These are phyloP conservation scores for Ceratobasidium papillatum DNA, from an alignment of 1,284 basidiomycete species.

Conservation along the genomic window DNA sequence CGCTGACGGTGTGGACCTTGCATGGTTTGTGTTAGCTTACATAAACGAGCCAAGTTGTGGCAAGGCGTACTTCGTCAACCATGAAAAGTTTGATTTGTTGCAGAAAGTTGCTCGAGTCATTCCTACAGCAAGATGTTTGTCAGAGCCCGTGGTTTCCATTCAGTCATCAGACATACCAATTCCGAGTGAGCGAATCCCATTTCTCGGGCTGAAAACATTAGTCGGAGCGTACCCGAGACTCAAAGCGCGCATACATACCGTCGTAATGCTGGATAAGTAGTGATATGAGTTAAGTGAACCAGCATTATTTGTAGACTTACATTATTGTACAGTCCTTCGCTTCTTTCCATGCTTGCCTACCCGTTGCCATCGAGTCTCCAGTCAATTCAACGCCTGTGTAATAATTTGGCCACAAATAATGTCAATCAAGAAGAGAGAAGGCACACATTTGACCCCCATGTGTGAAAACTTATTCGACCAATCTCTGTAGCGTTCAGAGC, in stretches of 20 bases:
- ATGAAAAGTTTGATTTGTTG: slow-evolving; percentile 79
- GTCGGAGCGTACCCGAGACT: neutral
- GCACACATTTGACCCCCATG: slow-evolving; percentile 76
- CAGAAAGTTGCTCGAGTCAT: slow-evolving; percentile 70
- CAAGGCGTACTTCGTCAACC: slow-evolving; percentile 81
- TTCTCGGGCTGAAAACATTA: slow-evolving; percentile 78
- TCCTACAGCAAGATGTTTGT: slow-evolving; percentile 57
- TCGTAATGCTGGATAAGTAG: slow-evolving; percentile 68
- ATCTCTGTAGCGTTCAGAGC: slow-evolving; percentile 83
- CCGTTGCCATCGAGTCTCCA: slow-evolving; percentile 79
- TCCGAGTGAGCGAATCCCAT: slow-evolving; percentile 90
- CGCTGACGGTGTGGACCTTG: slow-evolving; percentile 92
- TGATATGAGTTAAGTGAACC: neutral
- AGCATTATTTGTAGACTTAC: slow-evolving; percentile 53
- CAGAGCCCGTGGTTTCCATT: neutral
- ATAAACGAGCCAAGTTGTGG: neutral
- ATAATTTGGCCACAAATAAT: neutral
- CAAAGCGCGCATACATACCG: slow-evolving; percentile 57
- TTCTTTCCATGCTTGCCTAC: slow-evolving; percentile 72
- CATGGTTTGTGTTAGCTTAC: slow-evolving; percentile 20
- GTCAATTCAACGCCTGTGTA: slow-evolving; percentile 84
- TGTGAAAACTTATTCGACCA: slow-evolving; percentile 83
- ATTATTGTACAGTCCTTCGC: slow-evolving; percentile 79
- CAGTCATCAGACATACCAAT: slow-evolving; percentile 61
- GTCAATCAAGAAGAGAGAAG: neutral